Evolutionary conservation across 148 eudicot species (phyloP), one percentile per base, ranked within the genome.

Genomic region (Chenopodium quinoa): DNA sequence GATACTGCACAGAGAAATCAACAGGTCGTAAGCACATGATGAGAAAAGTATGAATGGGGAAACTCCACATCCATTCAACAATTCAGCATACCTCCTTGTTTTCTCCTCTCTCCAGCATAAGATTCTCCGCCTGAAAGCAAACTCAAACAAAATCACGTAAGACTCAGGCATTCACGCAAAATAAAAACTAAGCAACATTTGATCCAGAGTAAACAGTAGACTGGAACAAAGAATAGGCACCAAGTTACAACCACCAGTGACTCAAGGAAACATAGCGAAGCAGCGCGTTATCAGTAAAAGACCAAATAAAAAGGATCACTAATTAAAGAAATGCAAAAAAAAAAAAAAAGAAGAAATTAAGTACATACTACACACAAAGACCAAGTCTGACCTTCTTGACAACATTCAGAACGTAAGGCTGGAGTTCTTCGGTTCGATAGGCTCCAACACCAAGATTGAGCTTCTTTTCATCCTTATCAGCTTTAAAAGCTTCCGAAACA

Each of bases 371-470:
- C 9, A 34, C 68, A 80, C 9, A 64, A 71, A 82, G 71, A 56
- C 44, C 48, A 77, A 40, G 76, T 62, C 74, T 54, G 64, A 93
- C 99, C 93, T 97, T 97, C 85, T 91, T 94, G 58, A 97, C 99
- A 86, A 97, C 99, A 77, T 91, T 79, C 70, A 97, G 93, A 37
- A 96, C 98, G 85, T 92, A 97, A 32, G 99, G 99, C 84, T 91
- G 97, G 69, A 97, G 98, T 81, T 94, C 99, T 86, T 97, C 99
- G 1, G 99, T 97, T 74, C 99, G 97, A 79, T 97, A 97, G 52
- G 98, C 99, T 84, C 99, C 97, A 52, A 97, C 98, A 77, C 98
- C 99, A 63, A 97, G 95, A 88, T 97, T 94, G 62, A 97, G 94
- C 90, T 97, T 97, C 93, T 81, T 89, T 66, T 92, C 97, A 86